Evolutionary conservation across 2,329 filamentous ascomycete genomes (phyloP).

Genomic region (Phaeosphaeriaceae sp.): DNA sequence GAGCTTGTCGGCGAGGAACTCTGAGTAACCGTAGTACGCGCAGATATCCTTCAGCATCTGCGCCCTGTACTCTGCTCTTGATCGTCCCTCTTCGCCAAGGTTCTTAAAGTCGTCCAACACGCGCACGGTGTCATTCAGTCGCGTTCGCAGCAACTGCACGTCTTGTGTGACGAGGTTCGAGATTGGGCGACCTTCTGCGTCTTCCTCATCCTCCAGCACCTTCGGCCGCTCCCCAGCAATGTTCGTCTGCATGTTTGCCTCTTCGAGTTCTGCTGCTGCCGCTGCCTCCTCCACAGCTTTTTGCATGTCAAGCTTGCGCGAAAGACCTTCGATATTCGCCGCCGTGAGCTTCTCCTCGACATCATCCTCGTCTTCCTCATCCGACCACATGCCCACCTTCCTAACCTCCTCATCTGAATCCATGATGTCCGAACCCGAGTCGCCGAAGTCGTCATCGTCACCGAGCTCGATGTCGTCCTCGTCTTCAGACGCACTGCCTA

Average conservation of each 20-base stretch:
- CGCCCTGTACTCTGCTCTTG: slow-evolving; percentile 84
- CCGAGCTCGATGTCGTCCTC: slow-evolving; percentile 46
- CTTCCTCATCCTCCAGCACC: slow-evolving; percentile 66
- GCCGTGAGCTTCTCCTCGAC: slow-evolving; percentile 90
- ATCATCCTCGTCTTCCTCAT: slow-evolving; percentile 93
- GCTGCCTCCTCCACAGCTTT: slow-evolving; percentile 80
- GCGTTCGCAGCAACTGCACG: slow-evolving; percentile 82
- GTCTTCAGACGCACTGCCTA: slow-evolving; percentile 47
- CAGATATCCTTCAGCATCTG: slow-evolving; percentile 92
- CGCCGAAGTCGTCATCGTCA: slow-evolving; percentile 49
- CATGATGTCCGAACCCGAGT: slow-evolving; percentile 51
- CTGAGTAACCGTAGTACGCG: slow-evolving; percentile 95
- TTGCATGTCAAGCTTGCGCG: slow-evolving; percentile 81
- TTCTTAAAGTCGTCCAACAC: slow-evolving; percentile 89
- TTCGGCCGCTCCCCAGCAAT: slow-evolving; percentile 74
- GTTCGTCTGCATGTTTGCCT: slow-evolving; percentile 89
- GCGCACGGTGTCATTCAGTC: slow-evolving; percentile 92
- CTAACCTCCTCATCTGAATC: slow-evolving; percentile 68
- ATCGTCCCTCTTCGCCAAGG: slow-evolving; percentile 78
- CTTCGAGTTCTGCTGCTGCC: slow-evolving; percentile 83
- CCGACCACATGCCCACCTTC: slow-evolving; percentile 81
- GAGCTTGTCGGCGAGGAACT: slow-evolving; percentile 94
- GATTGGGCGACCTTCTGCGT: slow-evolving; percentile 64
- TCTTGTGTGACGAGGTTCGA: slow-evolving; percentile 77
- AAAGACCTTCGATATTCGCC: slow-evolving; percentile 93